A percentile compares a stretch with the other conserved stretches of the same genome.
phyloP scores from a whole-genome alignment of 305 asterid genomes.

The Fraxinus floribunda region DNA sequence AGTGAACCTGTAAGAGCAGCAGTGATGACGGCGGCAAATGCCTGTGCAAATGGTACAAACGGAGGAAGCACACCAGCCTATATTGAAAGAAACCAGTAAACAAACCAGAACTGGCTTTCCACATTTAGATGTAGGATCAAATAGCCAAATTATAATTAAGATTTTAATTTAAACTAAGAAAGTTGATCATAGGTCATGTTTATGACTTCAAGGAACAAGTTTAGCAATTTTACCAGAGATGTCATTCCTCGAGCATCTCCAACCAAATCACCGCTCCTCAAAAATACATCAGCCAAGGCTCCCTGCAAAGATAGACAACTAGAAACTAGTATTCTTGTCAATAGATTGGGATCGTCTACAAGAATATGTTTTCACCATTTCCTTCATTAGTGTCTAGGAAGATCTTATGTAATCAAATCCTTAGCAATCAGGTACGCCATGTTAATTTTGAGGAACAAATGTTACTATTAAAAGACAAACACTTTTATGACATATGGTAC shows the following conservation, averaged over 20 bases:
- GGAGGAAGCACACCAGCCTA: constrained; percentile 96
- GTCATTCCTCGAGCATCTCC: constrained; percentile 89
- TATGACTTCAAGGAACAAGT: background rate
- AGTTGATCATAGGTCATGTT: background rate
- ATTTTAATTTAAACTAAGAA: background rate
- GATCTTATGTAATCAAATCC: background rate
- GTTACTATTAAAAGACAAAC: background rate
- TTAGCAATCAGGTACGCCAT: background rate
- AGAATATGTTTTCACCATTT: background rate
- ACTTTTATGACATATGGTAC: background rate
- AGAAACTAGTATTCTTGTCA: background rate
- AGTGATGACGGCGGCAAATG: constrained; percentile 89
- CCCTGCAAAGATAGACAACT: constrained; percentile 49
- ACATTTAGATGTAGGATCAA: background rate
- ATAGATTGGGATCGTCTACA: background rate
- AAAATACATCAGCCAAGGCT: constrained; percentile 75
- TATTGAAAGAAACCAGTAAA: constrained; percentile 8
- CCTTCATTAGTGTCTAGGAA: background rate
- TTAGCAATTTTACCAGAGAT: constrained; percentile 53
- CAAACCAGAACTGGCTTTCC: background rate
- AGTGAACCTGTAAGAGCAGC: constrained; percentile 92
- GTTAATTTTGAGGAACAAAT: background rate
- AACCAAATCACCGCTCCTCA: constrained; percentile 65
- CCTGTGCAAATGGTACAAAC: constrained; percentile 93
- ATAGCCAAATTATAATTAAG: background rate